Evolutionary conservation across 2,329 filamentous ascomycete species (phyloP).

Genomic region (Aspergillus sp.): DNA sequence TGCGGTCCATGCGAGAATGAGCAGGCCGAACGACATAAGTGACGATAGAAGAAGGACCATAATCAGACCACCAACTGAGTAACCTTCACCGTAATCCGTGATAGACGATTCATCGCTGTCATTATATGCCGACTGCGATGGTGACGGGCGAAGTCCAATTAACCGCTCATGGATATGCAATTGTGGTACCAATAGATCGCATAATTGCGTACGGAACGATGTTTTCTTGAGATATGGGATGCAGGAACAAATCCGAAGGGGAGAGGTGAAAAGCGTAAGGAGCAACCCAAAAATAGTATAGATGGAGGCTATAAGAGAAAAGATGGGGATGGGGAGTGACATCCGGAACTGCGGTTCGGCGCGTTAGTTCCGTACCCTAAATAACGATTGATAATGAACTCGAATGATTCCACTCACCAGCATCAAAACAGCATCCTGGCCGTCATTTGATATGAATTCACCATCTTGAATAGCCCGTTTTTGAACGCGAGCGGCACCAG

Average conservation of each 20-base stretch:
- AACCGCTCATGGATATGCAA: slow-evolving; percentile 49
- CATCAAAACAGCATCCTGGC: slow-evolving; percentile 46
- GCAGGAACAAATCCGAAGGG: slow-evolving; percentile 54
- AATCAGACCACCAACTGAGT: slow-evolving; percentile 44
- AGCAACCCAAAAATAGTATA: slow-evolving; percentile 56
- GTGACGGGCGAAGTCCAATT: slow-evolving; percentile 28
- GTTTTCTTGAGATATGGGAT: slow-evolving; percentile 44
- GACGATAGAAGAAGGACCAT: slow-evolving; percentile 57
- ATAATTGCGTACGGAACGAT: slow-evolving; percentile 51
- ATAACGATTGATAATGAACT: background rate
- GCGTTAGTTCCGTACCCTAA: slow-evolving; percentile 14
- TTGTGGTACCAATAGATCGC: slow-evolving; percentile 53
- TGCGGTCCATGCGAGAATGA: slow-evolving; percentile 58
- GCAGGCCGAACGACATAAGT: slow-evolving; percentile 56
- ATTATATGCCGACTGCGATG: slow-evolving; percentile 38
- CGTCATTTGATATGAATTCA: slow-evolving; percentile 25
- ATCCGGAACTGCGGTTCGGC: slow-evolving; percentile 49
- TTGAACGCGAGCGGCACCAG: slow-evolving; percentile 23
- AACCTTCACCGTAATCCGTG: slow-evolving; percentile 34
- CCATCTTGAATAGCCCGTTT: slow-evolving; percentile 30
- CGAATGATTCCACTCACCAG: slow-evolving; percentile 32
- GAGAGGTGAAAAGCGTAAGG: slow-evolving; percentile 52
- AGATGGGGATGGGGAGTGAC: slow-evolving; percentile 53
- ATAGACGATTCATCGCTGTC: slow-evolving; percentile 37
- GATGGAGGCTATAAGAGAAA: slow-evolving; percentile 54